These are phyloP conservation scores for Podospora bellae-mahoneyi DNA, from an alignment of 495 filamentous ascomycete species.

Conservation along the genomic window DNA sequence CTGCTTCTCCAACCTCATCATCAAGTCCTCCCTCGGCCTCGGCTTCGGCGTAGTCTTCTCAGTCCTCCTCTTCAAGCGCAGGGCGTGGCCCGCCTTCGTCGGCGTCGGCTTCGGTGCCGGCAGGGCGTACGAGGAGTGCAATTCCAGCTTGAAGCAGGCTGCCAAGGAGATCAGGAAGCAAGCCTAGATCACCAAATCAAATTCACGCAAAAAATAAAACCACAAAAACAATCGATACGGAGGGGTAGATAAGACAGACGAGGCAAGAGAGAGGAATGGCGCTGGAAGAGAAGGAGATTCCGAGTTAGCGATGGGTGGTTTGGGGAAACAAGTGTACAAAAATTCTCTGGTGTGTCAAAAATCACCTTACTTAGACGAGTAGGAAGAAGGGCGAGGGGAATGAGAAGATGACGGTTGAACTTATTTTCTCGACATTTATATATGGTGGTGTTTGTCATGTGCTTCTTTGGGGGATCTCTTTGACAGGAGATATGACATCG, in stretches of 20 bases:
- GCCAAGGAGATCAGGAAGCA: slow-evolving; percentile 48
- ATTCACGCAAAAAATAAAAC: not conserved
- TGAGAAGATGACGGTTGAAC: not conserved
- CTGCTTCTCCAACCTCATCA: slow-evolving; percentile 91
- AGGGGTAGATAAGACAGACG: not conserved
- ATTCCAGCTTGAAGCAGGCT: slow-evolving; percentile 58
- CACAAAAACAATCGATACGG: slow-evolving; percentile 3
- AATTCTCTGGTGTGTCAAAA: not conserved
- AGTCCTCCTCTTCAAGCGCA: slow-evolving; percentile 93
- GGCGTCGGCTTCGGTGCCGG: slow-evolving; percentile 93
- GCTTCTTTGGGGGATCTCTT: not conserved
- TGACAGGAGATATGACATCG: not conserved
- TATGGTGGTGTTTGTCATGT: not conserved
- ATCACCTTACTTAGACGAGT: not conserved
- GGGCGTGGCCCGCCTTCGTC: slow-evolving; percentile 91
- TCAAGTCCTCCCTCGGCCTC: slow-evolving; percentile 89
- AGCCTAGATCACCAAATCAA: not conserved
- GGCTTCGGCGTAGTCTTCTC: slow-evolving; percentile 98
- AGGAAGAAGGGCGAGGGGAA: not conserved
- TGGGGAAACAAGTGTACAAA: not conserved
- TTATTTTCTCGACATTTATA: not conserved
- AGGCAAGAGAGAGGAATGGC: too few species aligned
- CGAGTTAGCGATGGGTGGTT: not conserved
- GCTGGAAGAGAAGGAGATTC: not conserved
- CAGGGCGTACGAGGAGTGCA: slow-evolving; percentile 92